A percentile compares a stretch with the other conserved stretches of the same genome.
These are phyloP conservation scores for Cryphonectria naterciae DNA, from an alignment of 2,329 filamentous ascomycete species.

Conservation along the genomic window DNA sequence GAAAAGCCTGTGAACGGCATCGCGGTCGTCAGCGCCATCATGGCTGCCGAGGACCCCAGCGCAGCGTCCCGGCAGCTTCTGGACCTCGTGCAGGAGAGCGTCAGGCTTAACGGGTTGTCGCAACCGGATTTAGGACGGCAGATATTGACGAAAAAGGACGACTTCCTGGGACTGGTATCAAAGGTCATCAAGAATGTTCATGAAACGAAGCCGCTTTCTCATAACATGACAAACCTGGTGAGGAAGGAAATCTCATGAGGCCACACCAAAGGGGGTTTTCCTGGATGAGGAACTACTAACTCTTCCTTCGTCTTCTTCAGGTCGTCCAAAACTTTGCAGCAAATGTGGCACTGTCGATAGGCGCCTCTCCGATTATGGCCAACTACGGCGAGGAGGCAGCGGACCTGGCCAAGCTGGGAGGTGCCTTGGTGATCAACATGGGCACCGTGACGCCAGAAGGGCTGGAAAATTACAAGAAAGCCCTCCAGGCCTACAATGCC, in stretches of 20 bases:
- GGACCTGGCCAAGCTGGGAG: slow-evolving; percentile 78
- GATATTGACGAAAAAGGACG: background rate
- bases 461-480: slow-evolving; percentile 71
- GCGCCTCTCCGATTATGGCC: slow-evolving; percentile 92
- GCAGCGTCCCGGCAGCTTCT: slow-evolving; percentile 64
- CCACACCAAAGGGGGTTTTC: too few relatives aligned
- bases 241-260: slow-evolving; percentile 8
- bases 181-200: slow-evolving; percentile 64
- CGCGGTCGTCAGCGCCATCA: slow-evolving; percentile 87
- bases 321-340: slow-evolving; percentile 94
- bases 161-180: slow-evolving; percentile 39
- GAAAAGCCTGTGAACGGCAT: slow-evolving; percentile 74
- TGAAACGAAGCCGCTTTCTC: slow-evolving; percentile 71
- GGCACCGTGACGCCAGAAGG: slow-evolving; percentile 83
- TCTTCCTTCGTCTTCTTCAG: slow-evolving; percentile 35
- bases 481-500: slow-evolving; percentile 80
- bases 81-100: slow-evolving; percentile 54
- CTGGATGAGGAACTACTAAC: background rate
- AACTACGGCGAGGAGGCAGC: slow-evolving; percentile 81
- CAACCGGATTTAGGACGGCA: slow-evolving; percentile 10
- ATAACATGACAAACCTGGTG: slow-evolving; percentile 96
- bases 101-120: slow-evolving; percentile 35
- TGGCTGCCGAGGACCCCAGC: slow-evolving; percentile 71
- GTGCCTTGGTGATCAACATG: slow-evolving; percentile 90
- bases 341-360: slow-evolving; percentile 83